These are phyloP conservation scores for Cicer cuneatum DNA, from an alignment of 306 rosid genomes.

Conservation along the genomic window DNA sequence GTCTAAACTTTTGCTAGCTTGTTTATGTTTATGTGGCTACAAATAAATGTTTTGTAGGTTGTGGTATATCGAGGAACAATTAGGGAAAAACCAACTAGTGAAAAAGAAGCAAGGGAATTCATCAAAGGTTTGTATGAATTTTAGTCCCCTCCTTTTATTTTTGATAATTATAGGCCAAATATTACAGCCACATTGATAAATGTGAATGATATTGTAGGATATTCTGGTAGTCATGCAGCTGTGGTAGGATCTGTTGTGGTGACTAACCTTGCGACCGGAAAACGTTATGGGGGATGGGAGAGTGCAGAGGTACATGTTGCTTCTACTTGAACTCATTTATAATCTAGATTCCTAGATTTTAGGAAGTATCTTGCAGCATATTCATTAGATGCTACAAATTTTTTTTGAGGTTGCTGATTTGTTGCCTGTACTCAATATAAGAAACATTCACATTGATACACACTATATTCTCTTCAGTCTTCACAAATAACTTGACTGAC, in stretches of 20 bases:
- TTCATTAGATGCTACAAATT: conserved; percentile 27
- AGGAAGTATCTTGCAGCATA: background rate
- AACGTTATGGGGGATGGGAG: conserved; percentile 79
- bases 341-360: conserved; percentile 8
- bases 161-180: conserved; percentile 5
- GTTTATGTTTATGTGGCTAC: conserved; percentile 42
- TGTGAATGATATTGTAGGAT: conserved; percentile 62
- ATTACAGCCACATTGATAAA: conserved; percentile 36
- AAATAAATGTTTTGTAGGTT: conserved; percentile 65
- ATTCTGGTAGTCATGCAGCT: conserved; percentile 83
- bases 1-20: conserved; percentile 33
- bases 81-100: conserved; percentile 84
- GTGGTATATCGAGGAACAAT: conserved; percentile 80
- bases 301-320: conserved; percentile 76
- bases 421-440: background rate
- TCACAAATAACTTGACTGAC: conserved; percentile 34
- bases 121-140: conserved; percentile 68
- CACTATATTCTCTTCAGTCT: conserved; percentile 17
- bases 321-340: conserved; percentile 31
- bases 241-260: conserved; percentile 87
- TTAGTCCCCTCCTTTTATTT: conserved; percentile 32
- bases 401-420: conserved; percentile 32
- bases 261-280: conserved; percentile 84
- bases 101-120: conserved; percentile 84
- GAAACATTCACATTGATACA: background rate